Conservation (phyloP, 1,284 basidiomycete genomes). For the Porogramme epimiltina region DNA sequence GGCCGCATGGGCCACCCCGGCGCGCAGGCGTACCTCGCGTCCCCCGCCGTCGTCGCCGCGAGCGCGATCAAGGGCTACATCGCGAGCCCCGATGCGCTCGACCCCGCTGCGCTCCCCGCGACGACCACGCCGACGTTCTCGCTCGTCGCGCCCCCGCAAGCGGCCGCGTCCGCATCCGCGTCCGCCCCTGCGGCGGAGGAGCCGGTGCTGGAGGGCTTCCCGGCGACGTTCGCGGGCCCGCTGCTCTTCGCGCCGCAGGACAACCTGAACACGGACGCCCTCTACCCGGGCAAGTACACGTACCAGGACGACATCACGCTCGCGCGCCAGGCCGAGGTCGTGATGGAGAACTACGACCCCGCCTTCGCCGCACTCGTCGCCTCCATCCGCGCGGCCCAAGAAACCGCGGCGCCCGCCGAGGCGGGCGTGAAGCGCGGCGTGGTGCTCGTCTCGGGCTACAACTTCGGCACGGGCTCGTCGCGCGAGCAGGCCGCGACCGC, state of each 20-base stretch:
- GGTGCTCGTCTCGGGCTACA: slow-evolving; percentile 92
- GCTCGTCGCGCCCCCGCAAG: slow-evolving; percentile 42
- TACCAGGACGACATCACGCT: slow-evolving; percentile 99
- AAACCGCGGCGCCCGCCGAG: slow-evolving; percentile 13
- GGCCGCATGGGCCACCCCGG: slow-evolving; percentile 97
- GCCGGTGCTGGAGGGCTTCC: slow-evolving; percentile 80
- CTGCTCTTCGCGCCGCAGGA: slow-evolving; percentile 95
- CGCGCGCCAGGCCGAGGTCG: slow-evolving; percentile 92
- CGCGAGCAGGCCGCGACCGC: slow-evolving; percentile 98
- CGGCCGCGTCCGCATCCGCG: slow-evolving; percentile 27
- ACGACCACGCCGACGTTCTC: slow-evolving; percentile 62
- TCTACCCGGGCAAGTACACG: slow-evolving; percentile 99
- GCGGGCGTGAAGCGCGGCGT: slow-evolving; percentile 50
- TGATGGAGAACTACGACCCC: slow-evolving; percentile 99
- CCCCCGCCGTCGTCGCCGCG: slow-evolving; percentile 95
- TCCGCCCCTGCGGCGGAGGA: slow-evolving; percentile 44
- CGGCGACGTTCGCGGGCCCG: slow-evolving; percentile 79
- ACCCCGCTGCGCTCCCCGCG: slow-evolving; percentile 56
- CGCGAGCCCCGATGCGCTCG: slow-evolving; percentile 77
- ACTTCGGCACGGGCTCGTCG: slow-evolving; percentile 99
- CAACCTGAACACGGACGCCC: slow-evolving; percentile 97
- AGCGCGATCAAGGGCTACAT: slow-evolving; percentile 94
- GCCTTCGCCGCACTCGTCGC: slow-evolving; percentile 80
- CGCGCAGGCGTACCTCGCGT: slow-evolving; percentile 93
- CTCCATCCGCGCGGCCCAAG: slow-evolving; percentile 46